phyloP scores from a whole-genome alignment of 768 basidiomycete genomes.

The Tulasnella sp. region DNA sequence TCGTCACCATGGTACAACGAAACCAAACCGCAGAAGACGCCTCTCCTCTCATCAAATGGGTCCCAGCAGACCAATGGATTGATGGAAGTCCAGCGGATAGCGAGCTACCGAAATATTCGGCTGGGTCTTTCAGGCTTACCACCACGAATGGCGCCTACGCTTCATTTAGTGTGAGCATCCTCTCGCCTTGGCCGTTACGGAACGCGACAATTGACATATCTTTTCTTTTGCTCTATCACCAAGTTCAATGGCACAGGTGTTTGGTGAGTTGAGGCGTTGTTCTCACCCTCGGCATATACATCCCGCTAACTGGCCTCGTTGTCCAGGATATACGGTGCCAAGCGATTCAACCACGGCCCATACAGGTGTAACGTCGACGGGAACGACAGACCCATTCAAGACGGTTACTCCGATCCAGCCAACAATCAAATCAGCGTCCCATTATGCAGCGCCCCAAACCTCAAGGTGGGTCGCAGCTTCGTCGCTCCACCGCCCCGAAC shows the following conservation, averaged over 20 bases:
- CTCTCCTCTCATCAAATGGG: slow-evolving; percentile 4
- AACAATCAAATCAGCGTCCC: not conserved
- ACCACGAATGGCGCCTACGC: slow-evolving; percentile 3
- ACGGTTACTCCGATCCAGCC: not conserved
- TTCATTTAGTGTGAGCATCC: not conserved
- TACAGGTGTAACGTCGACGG: slow-evolving; percentile 9
- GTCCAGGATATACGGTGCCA: slow-evolving; percentile 13
- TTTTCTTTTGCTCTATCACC: not conserved
- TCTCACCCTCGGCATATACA: not conserved
- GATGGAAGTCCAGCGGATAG: not conserved
- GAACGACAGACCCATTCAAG: not conserved
- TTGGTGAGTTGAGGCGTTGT: not conserved
- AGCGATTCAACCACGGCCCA: slow-evolving; percentile 10
- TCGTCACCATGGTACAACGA: not conserved
- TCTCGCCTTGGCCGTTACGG: not conserved
- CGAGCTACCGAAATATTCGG: not conserved
- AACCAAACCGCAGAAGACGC: slow-evolving; percentile 1
- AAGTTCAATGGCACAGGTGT: not conserved
- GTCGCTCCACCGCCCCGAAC: not conserved
- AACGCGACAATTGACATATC: not conserved
- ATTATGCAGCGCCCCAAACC: not conserved
- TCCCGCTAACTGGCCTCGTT: not conserved
- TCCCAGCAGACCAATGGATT: slow-evolving; percentile 4
- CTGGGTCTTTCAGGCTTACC: not conserved
- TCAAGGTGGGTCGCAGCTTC: not conserved